Percentiles rank a stretch among this genome's conserved stretches.
Conservation (phyloP, 2,329 filamentous ascomycete genomes). For the Hypoxylon sp. region DNA sequence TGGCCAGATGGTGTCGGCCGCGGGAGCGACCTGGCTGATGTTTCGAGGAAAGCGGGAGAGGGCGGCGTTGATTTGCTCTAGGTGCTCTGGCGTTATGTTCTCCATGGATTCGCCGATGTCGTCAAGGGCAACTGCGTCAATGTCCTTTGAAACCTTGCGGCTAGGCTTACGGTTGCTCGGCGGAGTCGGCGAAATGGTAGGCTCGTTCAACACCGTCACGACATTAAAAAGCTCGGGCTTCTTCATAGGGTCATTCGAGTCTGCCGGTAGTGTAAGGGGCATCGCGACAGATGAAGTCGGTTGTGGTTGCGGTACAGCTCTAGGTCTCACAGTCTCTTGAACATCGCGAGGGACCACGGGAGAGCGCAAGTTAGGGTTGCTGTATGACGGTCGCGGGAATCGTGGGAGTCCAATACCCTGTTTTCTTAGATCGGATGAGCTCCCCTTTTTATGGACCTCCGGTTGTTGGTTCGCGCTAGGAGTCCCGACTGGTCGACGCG, state of each 20-base stretch:
- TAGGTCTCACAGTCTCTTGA: conserved; percentile 33
- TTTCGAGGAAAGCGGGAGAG: conserved; percentile 47
- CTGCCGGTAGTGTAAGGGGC: conserved; percentile 23
- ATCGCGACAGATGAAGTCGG: conserved; percentile 15
- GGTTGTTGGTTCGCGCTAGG: conserved; percentile 25
- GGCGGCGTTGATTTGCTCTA: conserved; percentile 36
- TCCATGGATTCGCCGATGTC: conserved; percentile 43
- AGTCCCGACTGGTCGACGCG: conserved; percentile 46
- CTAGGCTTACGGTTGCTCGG: conserved; percentile 30
- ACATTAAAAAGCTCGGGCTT: conserved; percentile 43
- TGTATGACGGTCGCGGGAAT: conserved; percentile 36
- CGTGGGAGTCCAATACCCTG: conserved; percentile 28
- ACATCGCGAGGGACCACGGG: conserved; percentile 21
- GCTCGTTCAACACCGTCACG: conserved; percentile 38
- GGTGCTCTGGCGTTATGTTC: conserved; percentile 34
- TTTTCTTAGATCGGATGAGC: conserved; percentile 31
- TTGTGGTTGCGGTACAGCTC: conserved; percentile 23
- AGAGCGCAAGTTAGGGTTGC: conserved; percentile 36
- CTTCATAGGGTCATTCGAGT: conserved; percentile 31
- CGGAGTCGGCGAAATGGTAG: conserved; percentile 28
- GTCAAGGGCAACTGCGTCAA: conserved; percentile 26
- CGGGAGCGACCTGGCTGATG: conserved; percentile 6
- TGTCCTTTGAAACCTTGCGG: conserved; percentile 27
- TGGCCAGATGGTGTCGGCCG: conserved; percentile 48
- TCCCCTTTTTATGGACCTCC: conserved; percentile 36